Evolutionary conservation across 2,329 filamentous ascomycete genomes (phyloP).

Genomic region (Hypoxylon sp.): DNA sequence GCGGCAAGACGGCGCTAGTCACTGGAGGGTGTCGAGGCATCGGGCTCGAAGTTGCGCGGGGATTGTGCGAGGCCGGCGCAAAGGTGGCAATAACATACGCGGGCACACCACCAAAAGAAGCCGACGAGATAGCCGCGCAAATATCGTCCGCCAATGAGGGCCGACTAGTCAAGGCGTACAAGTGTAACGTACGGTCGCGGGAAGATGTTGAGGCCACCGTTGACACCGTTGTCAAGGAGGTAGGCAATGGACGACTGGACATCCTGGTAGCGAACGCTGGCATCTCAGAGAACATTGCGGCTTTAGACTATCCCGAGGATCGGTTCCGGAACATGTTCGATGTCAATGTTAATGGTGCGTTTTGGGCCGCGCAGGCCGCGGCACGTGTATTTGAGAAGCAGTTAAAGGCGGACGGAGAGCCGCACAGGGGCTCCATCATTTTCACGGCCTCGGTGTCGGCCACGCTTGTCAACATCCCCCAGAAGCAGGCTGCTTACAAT

Average conservation of each 20-base stretch:
- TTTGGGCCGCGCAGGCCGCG: conserved; percentile 61
- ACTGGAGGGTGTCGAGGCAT: conserved; percentile 53
- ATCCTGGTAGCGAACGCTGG: conserved; percentile 62
- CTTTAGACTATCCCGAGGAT: conserved; percentile 59
- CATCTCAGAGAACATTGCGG: conserved; percentile 56
- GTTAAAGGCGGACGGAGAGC: conserved; percentile 46
- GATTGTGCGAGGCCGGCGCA: conserved; percentile 51
- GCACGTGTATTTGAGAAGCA: conserved; percentile 58
- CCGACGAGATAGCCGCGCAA: conserved; percentile 47
- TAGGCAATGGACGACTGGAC: conserved; percentile 57
- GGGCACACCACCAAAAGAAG: conserved; percentile 49
- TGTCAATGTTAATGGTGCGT: conserved; percentile 60
- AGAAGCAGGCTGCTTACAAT: conserved; percentile 61
- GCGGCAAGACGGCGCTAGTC: conserved; percentile 52
- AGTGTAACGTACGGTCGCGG: conserved; percentile 56
- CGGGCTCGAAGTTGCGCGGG: conserved; percentile 53
- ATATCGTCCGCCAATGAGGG: conserved; percentile 45
- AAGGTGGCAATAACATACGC: conserved; percentile 54
- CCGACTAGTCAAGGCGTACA: conserved; percentile 54
- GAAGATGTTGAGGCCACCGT: conserved; percentile 53
- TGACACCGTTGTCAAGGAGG: conserved; percentile 55
- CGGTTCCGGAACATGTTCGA: conserved; percentile 57
- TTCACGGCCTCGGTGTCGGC: conserved; percentile 60
- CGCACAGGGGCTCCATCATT: conserved; percentile 56
- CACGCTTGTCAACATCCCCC: conserved; percentile 59